A percentile compares a stretch with the other conserved stretches of the same genome.
These are phyloP conservation scores for Leccinellum albellum DNA, from an alignment of 768 basidiomycete species.

Conservation along the genomic window DNA sequence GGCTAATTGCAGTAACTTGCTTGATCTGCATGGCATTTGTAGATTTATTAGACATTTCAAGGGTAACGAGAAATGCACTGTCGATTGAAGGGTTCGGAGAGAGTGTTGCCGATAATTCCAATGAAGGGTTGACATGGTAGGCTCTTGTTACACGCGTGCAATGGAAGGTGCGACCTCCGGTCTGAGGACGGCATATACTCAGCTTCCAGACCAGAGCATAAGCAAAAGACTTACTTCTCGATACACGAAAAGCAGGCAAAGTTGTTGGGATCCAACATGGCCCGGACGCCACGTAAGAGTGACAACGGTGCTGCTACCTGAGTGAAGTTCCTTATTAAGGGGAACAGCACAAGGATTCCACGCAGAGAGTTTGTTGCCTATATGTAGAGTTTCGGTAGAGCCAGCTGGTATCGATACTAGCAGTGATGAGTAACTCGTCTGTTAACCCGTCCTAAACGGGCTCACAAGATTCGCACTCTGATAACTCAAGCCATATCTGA, in stretches of 20 bases:
- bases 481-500: conserved; percentile 50
- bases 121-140: conserved; percentile 58
- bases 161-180: conserved; percentile 48
- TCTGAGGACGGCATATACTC: conserved; percentile 32
- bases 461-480: conserved; percentile 23
- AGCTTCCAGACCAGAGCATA: background rate
- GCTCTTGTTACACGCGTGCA: conserved; percentile 50
- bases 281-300: conserved; percentile 54
- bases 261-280: conserved; percentile 42
- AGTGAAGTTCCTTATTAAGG: conserved; percentile 35
- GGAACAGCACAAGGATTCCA: conserved; percentile 47
- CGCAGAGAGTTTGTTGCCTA: conserved; percentile 50
- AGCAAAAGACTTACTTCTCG: conserved; percentile 45
- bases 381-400: conserved; percentile 39
- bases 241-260: conserved; percentile 64
- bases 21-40: conserved; percentile 43
- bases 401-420: conserved; percentile 13
- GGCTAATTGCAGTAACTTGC: conserved; percentile 64
- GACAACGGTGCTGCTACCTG: conserved; percentile 51
- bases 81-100: conserved; percentile 49
- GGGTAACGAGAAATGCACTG: conserved; percentile 47
- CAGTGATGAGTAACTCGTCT: conserved; percentile 3
- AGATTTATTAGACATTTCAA: conserved; percentile 54
- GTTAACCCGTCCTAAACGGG: background rate
- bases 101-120: conserved; percentile 50